A percentile compares a stretch with the other conserved stretches of the same genome.
These are phyloP conservation scores for Ogataea neopini DNA, from an alignment of 805 yeast species.

Conservation along the genomic window DNA sequence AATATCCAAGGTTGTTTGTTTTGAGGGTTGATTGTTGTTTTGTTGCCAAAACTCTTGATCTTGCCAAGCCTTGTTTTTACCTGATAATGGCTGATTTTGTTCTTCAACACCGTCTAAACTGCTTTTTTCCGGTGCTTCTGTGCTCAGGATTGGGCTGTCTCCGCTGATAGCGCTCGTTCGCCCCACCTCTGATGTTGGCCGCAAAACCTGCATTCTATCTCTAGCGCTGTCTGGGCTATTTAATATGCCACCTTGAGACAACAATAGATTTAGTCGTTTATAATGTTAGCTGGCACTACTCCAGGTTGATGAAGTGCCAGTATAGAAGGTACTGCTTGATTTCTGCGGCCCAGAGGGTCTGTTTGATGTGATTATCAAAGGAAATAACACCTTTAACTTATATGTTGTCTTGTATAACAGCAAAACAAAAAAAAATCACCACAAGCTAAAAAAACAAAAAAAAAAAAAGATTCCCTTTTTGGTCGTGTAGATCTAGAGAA, in stretches of 20 bases:
- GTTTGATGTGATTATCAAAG: background rate
- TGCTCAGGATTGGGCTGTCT: background rate
- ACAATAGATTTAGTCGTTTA: background rate
- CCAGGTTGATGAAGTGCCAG: background rate
- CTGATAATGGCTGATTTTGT: background rate
- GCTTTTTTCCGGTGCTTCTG: background rate
- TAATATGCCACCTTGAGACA: background rate
- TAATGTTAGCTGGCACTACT: background rate
- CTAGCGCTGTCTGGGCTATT: constrained; percentile 5
- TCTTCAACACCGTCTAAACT: background rate
- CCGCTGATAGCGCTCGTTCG: background rate
- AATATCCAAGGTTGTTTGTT: background rate
- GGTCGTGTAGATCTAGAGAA: background rate
- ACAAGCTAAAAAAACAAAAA: constrained; percentile 2
- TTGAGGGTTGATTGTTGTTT: constrained; percentile 1
- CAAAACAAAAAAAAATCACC: constrained; percentile 4
- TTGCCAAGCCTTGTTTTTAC: background rate
- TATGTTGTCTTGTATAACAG: constrained; percentile 1
- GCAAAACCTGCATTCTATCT: constrained; percentile 7
- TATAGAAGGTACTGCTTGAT: background rate
- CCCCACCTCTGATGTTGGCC: background rate
- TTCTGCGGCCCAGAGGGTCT: background rate
- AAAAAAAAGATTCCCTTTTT: background rate
- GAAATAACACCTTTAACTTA: too few relatives aligned
- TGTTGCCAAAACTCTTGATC: constrained; percentile 6